Base-by-base conservation (phyloP, 768 basidiomycete genomes). In the Kwoniella shandongensis region DNA sequence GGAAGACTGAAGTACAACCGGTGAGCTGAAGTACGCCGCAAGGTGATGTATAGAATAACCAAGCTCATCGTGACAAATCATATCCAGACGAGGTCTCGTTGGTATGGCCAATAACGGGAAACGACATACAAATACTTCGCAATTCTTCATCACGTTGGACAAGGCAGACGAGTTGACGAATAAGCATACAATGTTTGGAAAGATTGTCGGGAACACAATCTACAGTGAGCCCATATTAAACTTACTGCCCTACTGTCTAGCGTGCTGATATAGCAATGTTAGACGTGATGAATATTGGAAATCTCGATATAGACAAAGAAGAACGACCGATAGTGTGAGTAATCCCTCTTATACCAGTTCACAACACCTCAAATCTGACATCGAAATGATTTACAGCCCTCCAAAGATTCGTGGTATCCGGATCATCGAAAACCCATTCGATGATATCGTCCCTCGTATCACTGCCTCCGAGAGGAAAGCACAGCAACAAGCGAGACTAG, bases 141-240 rank as follows among this genome's bases (percentile, higher is more conserved):
- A 98, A 75, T 98, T 91, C 78, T 87, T 97, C 73, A 86, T 98
- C 47, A 98, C 96, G 0, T 84, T 98, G 0, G 91, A 94, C 72
- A 82, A 88, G 26, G 89, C 93, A 4, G 91, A 94, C 54, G 93
- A 93, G 75, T 79, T 99, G 11, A 88, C 97, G 47, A 89, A 89
- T 41, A 96, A 93, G 73, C 89, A 97, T 68, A 98, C 96, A 0
- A 76, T 97, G 8, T 99, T 97, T 61, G 94, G 93, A n/a, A 83
- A 90, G 44, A 71, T 80, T 22, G 61, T 67, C 2, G 77, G 77
- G 13, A 69, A 70, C 26, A 76, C 75, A 3, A 68, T 76, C 12
- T 72, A 67, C 65, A 74, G 75, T 77, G 18, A 42, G 73, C 53
- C 11, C 8, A 23, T 30, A 4, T 22, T 39, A 18, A 23, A 10